phyloP scores from a whole-genome alignment of 345 rosid genomes.

The Linum tenue region DNA sequence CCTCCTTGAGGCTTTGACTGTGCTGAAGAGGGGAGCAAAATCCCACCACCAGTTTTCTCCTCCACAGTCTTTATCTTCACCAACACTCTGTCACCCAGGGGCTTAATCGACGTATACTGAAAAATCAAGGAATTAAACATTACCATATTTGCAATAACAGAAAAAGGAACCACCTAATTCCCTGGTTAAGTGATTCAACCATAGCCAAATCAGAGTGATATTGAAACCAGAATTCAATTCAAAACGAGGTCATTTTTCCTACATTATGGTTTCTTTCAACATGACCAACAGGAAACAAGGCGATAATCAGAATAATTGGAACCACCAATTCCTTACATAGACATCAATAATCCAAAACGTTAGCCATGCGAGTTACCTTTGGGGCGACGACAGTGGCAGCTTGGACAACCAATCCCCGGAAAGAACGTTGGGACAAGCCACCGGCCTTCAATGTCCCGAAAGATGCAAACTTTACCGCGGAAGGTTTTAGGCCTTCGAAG shows the following conservation, averaged over 20 bases:
- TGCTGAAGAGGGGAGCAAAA: slow-evolving; percentile 72
- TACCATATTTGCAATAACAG: neutral
- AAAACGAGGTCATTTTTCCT: too few relatives aligned
- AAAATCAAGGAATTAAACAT: neutral
- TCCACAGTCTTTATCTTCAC: slow-evolving; percentile 75
- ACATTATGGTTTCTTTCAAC: too few relatives aligned
- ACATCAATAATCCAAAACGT: neutral
- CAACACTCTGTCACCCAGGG: slow-evolving; percentile 78
- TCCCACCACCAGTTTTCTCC: slow-evolving; percentile 78
- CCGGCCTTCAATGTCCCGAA: slow-evolving; percentile 30
- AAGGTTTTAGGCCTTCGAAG: slow-evolving; percentile 55
- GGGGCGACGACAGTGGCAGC: slow-evolving; percentile 90
- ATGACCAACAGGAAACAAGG: too few relatives aligned
- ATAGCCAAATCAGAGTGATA: too few relatives aligned
- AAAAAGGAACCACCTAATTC: neutral
- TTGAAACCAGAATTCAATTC: too few relatives aligned
- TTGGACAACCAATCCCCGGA: slow-evolving; percentile 53
- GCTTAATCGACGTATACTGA: slow-evolving; percentile 75
- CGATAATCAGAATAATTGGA: neutral
- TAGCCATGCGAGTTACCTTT: slow-evolving; percentile 37
- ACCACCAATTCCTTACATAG: neutral
- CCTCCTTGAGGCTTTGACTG: slow-evolving; percentile 92
- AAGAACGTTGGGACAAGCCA: slow-evolving; percentile 28
- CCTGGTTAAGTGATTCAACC: neutral
- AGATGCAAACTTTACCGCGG: slow-evolving; percentile 41